phyloP scores from a whole-genome alignment of 441 rosid genomes.

The Brassica balearica region DNA sequence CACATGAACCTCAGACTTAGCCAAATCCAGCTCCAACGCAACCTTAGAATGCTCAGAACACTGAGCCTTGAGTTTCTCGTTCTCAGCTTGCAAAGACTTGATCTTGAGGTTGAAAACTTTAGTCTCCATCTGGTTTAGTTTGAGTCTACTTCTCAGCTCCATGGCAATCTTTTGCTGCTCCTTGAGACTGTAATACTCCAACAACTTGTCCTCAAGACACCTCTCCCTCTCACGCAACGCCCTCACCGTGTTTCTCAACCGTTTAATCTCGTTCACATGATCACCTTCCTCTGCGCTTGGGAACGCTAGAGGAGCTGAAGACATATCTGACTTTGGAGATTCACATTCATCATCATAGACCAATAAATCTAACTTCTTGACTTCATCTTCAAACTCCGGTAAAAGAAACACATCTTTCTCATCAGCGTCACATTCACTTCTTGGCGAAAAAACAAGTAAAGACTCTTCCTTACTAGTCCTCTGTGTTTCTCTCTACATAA shows the following conservation, averaged over 20 bases:
- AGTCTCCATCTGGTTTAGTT: constrained; percentile 73
- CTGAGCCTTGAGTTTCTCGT: constrained; percentile 66
- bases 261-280: constrained; percentile 65
- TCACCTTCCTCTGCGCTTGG: constrained; percentile 51
- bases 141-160: constrained; percentile 83
- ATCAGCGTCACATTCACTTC: constrained; percentile 44
- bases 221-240: constrained; percentile 74
- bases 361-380: constrained; percentile 50
- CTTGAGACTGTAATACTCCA: constrained; percentile 88
- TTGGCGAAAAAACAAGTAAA: constrained; percentile 47
- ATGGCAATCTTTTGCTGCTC: constrained; percentile 72
- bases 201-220: constrained; percentile 72
- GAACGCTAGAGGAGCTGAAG: constrained; percentile 48
- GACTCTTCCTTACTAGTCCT: constrained; percentile 44
- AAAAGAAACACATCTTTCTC: constrained; percentile 57
- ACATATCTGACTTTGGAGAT: constrained; percentile 46
- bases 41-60: constrained; percentile 58
- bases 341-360: constrained; percentile 30
- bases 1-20: constrained; percentile 60
- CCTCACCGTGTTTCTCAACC: constrained; percentile 60
- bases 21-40: constrained; percentile 61
- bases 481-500: constrained; percentile 39
- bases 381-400: constrained; percentile 62
- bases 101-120: constrained; percentile 72
- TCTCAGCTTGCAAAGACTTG: constrained; percentile 72